Percentiles rank a stretch among this genome's conserved stretches.
Evolutionary conservation across 306 rosid species (phyloP).

Genomic region (Inga oerstediana): DNA sequence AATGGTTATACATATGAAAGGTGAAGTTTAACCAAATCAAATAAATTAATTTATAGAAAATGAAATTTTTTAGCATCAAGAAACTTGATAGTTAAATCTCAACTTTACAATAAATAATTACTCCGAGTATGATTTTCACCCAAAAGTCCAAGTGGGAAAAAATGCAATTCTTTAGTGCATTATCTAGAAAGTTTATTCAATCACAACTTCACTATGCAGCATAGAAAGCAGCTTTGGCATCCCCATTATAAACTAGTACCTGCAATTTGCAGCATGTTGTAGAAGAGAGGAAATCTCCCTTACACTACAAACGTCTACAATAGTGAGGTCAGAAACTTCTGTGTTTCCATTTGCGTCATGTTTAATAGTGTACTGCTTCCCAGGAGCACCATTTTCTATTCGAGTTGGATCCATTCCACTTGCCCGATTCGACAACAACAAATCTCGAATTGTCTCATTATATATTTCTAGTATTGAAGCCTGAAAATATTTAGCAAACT

Average conservation of each 20-base stretch:
- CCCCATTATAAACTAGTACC: constrained; percentile 41
- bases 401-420: constrained; percentile 51
- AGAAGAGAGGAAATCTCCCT: constrained; percentile 87
- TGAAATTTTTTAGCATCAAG: neutral
- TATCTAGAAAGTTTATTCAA: constrained; percentile 18
- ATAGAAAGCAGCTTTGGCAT: constrained; percentile 13
- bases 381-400: constrained; percentile 57
- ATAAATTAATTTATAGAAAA: neutral
- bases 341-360: constrained; percentile 93
- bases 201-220: neutral
- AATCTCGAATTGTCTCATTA: constrained; percentile 87
- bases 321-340: constrained; percentile 75
- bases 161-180: constrained; percentile 6
- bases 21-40: neutral
- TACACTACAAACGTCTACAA: constrained; percentile 72
- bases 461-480: constrained; percentile 87
- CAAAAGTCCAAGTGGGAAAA: constrained; percentile 17
- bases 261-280: constrained; percentile 81
- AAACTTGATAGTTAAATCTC: constrained; percentile 1
- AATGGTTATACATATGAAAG: neutral
- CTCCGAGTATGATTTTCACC: constrained; percentile 1
- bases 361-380: constrained; percentile 81
- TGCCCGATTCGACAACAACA: constrained; percentile 65
- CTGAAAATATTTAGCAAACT: constrained; percentile 38
- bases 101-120: neutral